phyloP scores from a whole-genome alignment of 345 rosid species.

The Gossypium ekmanianum region DNA sequence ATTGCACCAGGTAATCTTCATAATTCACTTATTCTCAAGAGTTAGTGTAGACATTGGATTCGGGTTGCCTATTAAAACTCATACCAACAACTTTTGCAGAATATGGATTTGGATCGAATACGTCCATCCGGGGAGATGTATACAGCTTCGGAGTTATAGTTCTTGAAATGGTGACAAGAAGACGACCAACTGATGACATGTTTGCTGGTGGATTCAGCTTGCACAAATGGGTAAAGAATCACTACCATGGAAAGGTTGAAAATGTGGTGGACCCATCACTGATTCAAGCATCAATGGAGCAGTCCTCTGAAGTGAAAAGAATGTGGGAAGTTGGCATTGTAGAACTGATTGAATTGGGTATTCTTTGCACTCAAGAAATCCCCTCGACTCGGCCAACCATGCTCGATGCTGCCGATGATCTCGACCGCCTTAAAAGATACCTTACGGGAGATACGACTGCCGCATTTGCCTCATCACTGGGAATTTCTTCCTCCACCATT shows the following conservation, averaged over 20 bases:
- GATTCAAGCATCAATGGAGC: slow-evolving; percentile 34
- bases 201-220: slow-evolving; percentile 40
- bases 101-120: slow-evolving; percentile 46
- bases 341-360: slow-evolving; percentile 49
- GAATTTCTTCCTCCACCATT: slow-evolving; percentile 45
- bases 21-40: background rate
- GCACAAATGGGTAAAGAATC: slow-evolving; percentile 46
- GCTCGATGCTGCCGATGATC: slow-evolving; percentile 57
- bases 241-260: slow-evolving; percentile 36
- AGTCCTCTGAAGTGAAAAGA: slow-evolving; percentile 38
- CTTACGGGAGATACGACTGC: slow-evolving; percentile 42
- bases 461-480: slow-evolving; percentile 47
- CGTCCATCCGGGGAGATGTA: slow-evolving; percentile 53
- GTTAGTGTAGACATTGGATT: background rate
- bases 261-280: slow-evolving; percentile 41
- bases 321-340: slow-evolving; percentile 49
- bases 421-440: slow-evolving; percentile 49
- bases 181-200: slow-evolving; percentile 52
- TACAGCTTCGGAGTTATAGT: slow-evolving; percentile 57
- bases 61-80: background rate
- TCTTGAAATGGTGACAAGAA: slow-evolving; percentile 54
- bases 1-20: slow-evolving; percentile 52
- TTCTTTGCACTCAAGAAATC: slow-evolving; percentile 53
- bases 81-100: slow-evolving; percentile 21
- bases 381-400: slow-evolving; percentile 52